Conservation (phyloP, 2,329 filamentous ascomycete genomes). For the Fusarium chuoi region DNA sequence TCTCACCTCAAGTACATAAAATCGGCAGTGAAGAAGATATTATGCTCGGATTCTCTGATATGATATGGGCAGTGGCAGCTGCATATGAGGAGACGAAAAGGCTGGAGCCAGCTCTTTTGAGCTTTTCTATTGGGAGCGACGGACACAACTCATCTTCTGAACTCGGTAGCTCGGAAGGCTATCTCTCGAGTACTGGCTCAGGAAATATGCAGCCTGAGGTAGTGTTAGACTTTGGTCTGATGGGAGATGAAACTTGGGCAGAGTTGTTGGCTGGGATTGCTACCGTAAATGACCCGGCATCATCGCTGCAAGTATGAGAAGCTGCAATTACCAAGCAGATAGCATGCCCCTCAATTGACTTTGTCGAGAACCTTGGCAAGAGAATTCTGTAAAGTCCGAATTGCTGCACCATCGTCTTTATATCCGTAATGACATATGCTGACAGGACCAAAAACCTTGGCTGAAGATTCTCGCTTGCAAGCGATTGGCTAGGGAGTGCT, state of each 20-base stretch:
- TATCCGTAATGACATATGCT: not conserved
- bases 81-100: not conserved
- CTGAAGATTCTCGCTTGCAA: not conserved
- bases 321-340: not conserved
- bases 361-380: not conserved
- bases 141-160: not conserved
- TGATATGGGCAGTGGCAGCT: slow-evolving; percentile 12
- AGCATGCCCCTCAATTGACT: not conserved
- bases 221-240: not conserved
- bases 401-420: not conserved
- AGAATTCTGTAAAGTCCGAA: not conserved
- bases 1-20: not conserved
- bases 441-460: not conserved
- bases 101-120: not conserved
- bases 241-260: slow-evolving; percentile 9
- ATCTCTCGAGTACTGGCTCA: slow-evolving; percentile 9
- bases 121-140: not conserved
- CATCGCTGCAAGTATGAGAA: not conserved
- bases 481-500: not conserved
- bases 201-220: not conserved
- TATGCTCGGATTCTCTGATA: not conserved
- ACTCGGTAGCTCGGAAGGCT: not conserved
- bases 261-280: slow-evolving; percentile 1
- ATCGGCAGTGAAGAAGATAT: not conserved
- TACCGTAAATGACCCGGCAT: not conserved